Evolutionary conservation across 2,329 filamentous ascomycete genomes (phyloP).

Genomic region (Exophiala sp.): DNA sequence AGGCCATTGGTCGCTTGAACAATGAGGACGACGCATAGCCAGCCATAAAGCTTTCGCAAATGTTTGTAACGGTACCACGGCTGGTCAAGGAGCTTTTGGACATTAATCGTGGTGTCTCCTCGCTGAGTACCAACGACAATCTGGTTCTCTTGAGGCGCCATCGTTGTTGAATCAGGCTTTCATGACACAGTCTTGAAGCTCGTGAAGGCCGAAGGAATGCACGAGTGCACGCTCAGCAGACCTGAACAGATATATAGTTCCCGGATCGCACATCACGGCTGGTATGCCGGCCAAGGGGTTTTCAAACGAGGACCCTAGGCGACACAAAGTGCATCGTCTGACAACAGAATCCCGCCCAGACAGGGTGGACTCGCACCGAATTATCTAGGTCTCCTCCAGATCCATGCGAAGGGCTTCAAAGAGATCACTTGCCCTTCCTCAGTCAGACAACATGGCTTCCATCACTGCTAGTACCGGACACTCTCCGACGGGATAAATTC

Average conservation of each 20-base stretch:
- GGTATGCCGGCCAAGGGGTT: no score
- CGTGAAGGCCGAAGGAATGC: background rate
- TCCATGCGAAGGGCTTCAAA: background rate
- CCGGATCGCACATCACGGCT: no score
- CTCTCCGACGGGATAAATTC: background rate
- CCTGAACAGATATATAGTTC: no score
- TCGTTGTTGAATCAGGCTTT: background rate
- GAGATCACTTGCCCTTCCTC: background rate
- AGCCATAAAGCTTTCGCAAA: slow-evolving; percentile 11
- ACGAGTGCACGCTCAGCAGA: background rate
- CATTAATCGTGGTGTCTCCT: slow-evolving; percentile 14
- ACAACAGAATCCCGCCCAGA: no score
- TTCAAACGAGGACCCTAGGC: no score
- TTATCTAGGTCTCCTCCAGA: background rate
- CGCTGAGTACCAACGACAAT: slow-evolving; percentile 10
- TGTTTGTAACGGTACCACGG: slow-evolving; percentile 18
- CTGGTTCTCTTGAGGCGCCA: slow-evolving; percentile 10
- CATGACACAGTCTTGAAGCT: background rate
- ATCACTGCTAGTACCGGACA: background rate
- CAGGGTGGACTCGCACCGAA: no score
- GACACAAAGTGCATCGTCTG: no score
- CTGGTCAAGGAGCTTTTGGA: slow-evolving; percentile 13
- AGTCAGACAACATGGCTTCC: background rate
- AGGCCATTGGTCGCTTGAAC: slow-evolving; percentile 10
- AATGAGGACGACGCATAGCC: slow-evolving; percentile 16